phyloP scores from a whole-genome alignment of 495 filamentous ascomycete genomes.

The Xylaria intraflava region DNA sequence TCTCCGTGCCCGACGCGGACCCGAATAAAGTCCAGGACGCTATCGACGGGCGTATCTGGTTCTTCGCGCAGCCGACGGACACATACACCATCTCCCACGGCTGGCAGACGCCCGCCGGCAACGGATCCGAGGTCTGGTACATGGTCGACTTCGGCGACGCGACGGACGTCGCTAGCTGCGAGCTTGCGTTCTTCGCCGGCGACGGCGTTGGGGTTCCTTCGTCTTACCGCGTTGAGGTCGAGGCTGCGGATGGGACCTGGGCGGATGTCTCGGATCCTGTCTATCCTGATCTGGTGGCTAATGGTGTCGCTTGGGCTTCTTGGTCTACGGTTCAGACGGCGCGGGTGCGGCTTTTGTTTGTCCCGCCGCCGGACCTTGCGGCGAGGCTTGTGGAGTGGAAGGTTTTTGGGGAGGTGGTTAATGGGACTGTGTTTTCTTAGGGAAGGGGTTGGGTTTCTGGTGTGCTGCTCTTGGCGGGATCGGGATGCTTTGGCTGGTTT shows the following conservation, averaged over 20 bases:
- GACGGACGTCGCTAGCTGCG: constrained; percentile 13
- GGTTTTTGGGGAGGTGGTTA: background rate
- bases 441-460: no score
- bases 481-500: no score
- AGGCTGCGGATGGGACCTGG: background rate
- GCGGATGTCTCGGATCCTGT: background rate
- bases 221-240: background rate
- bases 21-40: constrained; percentile 18
- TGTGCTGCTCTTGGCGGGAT: no score
- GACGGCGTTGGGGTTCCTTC: background rate
- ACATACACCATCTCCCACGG: constrained; percentile 1
- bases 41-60: constrained; percentile 19
- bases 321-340: background rate
- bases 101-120: background rate
- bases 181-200: constrained; percentile 9
- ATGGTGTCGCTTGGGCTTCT: constrained; percentile 5
- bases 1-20: constrained; percentile 20
- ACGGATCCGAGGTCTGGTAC: constrained; percentile 11
- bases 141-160: constrained; percentile 17
- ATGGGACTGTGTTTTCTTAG: background rate
- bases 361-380: background rate
- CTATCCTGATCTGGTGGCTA: background rate
- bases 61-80: background rate
- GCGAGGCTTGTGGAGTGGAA: background rate
- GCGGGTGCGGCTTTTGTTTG: constrained; percentile 1